These are phyloP conservation scores for Carex littledalei DNA, from an alignment of 176 grass and related monocot genomes.

Conservation along the genomic window DNA sequence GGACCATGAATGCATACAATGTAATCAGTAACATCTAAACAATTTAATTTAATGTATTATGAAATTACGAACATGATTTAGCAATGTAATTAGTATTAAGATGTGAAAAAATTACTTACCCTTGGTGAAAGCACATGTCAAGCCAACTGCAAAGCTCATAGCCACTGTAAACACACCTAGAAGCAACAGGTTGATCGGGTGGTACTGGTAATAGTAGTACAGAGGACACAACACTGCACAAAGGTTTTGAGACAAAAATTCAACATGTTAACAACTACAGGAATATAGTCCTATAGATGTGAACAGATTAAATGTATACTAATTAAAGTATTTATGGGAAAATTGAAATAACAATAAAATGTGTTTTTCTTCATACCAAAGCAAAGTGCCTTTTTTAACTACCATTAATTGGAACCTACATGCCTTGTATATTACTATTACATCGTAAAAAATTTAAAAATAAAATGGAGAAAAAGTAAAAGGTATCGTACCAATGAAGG, in stretches of 20 bases:
- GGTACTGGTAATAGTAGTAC: conserved; percentile 75
- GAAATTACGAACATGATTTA: neutral
- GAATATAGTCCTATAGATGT: neutral
- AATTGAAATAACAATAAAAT: neutral
- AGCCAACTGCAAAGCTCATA: conserved; percentile 81
- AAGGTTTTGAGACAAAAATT: neutral
- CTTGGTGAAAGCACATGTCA: conserved; percentile 79
- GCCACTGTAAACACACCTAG: conserved; percentile 70
- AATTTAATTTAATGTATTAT: neutral
- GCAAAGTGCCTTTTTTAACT: neutral
- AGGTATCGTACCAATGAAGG: conserved; percentile 52
- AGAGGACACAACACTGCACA: conserved; percentile 80
- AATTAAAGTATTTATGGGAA: neutral
- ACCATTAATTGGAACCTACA: neutral
- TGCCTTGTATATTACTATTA: neutral
- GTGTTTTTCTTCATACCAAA: neutral
- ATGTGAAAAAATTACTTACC: conserved; percentile 24
- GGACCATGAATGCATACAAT: neutral
- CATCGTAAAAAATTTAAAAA: neutral
- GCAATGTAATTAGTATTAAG: neutral
- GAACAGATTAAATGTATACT: neutral
- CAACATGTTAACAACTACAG: neutral
- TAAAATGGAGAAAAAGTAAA: neutral
- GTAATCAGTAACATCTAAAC: neutral
- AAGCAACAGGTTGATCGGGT: conserved; percentile 73